Percentiles rank a stretch among this genome's conserved stretches.
phyloP scores from a whole-genome alignment of 2,329 filamentous ascomycete species.

The Aspergillus amoenus region DNA sequence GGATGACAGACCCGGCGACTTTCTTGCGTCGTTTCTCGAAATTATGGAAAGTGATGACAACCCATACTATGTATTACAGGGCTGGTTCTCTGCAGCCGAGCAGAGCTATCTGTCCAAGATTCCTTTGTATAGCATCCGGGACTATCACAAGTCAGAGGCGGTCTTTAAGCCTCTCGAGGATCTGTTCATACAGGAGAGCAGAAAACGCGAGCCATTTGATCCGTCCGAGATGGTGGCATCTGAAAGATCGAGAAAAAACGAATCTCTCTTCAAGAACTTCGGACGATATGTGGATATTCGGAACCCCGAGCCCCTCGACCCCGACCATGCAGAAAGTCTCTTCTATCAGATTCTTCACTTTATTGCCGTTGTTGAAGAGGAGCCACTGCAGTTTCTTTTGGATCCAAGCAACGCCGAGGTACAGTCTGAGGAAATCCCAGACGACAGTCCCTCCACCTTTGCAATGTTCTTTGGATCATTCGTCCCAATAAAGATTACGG shows the following conservation, averaged over 20 bases:
- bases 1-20: background rate
- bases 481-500: background rate
- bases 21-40: background rate
- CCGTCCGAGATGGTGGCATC: too few species aligned
- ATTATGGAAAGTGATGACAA: background rate
- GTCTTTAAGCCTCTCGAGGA: background rate
- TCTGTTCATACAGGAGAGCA: constrained; percentile 1
- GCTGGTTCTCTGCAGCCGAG: background rate
- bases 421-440: background rate
- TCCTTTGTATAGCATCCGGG: background rate
- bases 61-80: background rate
- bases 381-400: background rate
- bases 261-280: background rate
- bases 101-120: background rate
- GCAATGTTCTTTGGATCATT: background rate
- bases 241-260: background rate
- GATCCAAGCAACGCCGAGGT: too few species aligned
- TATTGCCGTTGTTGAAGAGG: background rate
- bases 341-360: constrained; percentile 9
- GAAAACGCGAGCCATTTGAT: background rate
- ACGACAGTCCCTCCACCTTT: background rate
- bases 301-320: background rate
- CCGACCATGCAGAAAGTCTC: background rate
- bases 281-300: background rate
- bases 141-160: background rate